phyloP scores from a whole-genome alignment of 192 early-diverging fungal species.

The Mortierella claussenii region DNA sequence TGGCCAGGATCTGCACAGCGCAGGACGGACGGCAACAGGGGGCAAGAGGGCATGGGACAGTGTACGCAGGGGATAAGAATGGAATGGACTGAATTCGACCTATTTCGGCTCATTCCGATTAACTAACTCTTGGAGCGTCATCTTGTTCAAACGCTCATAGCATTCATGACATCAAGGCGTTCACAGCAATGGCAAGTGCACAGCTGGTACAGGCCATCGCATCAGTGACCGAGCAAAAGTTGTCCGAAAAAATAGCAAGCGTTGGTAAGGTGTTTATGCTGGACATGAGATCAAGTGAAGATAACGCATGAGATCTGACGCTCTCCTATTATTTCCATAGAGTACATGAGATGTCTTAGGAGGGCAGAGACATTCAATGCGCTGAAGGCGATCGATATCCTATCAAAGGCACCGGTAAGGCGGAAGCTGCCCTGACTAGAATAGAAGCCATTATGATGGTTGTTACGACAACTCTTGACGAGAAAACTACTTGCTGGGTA shows the following conservation, averaged over 20 bases:
- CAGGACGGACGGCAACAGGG: no score
- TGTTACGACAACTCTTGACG: neutral
- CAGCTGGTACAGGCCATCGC: constrained; percentile 37
- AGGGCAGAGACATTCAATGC: constrained; percentile 45
- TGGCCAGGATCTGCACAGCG: no score
- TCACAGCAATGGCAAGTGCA: constrained; percentile 45
- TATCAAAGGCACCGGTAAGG: constrained; percentile 63
- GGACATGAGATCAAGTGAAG: neutral
- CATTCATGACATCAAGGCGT: constrained; percentile 49
- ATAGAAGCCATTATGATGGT: neutral
- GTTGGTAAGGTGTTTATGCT: constrained; percentile 13
- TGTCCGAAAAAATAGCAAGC: constrained; percentile 22
- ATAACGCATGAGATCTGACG: neutral
- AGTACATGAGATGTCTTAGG: constrained; percentile 37
- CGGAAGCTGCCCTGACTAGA: neutral
- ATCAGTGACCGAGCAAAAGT: constrained; percentile 18
- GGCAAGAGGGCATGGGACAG: no score
- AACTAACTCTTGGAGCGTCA: no score
- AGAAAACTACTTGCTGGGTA: no score
- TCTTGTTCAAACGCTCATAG: no score
- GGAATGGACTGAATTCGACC: no score
- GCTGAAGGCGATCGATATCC: constrained; percentile 55
- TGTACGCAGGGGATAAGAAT: no score
- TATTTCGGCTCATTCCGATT: no score
- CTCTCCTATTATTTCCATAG: neutral